A percentile compares a stretch with the other conserved stretches of the same genome.
Evolutionary conservation across 78 protist genomes (phyloP).

Genomic region (Tieghemostelium lacteum): DNA sequence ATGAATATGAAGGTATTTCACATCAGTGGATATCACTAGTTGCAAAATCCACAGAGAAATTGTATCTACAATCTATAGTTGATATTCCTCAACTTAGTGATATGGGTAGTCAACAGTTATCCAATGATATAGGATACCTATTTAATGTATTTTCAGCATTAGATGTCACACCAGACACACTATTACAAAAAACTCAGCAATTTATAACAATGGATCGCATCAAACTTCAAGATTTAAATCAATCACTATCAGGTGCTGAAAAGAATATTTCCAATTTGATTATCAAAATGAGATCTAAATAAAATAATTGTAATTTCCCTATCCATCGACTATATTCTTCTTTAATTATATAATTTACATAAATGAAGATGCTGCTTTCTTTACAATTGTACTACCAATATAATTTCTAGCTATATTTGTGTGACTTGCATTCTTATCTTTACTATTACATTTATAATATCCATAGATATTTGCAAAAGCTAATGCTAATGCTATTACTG

Average conservation of each 20-base stretch:
- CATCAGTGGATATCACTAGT: slow-evolving; percentile 74
- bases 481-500: slow-evolving; percentile 43
- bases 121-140: slow-evolving; percentile 50
- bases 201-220: slow-evolving; percentile 20
- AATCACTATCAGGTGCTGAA: not conserved
- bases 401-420: not conserved
- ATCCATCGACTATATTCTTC: not conserved
- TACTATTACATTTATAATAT: slow-evolving; percentile 37
- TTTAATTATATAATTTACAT: not conserved
- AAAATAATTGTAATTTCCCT: no score
- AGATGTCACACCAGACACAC: slow-evolving; percentile 47
- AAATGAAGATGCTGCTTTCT: not conserved
- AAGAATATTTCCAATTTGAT: slow-evolving; percentile 4
- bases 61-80: slow-evolving; percentile 57
- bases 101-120: slow-evolving; percentile 28
- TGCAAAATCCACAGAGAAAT: slow-evolving; percentile 53
- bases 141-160: slow-evolving; percentile 67
- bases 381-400: slow-evolving; percentile 14
- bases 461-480: slow-evolving; percentile 49
- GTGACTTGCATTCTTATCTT: slow-evolving; percentile 16
- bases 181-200: slow-evolving; percentile 27
- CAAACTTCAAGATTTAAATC: not conserved
- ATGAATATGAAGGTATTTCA: slow-evolving; percentile 46
- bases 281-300: not conserved
- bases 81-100: slow-evolving; percentile 42